Evolutionary conservation across 2,329 filamentous ascomycete species (phyloP), one percentile per base, ranked within the genome.

Genomic region (Fusarium penzigii): DNA sequence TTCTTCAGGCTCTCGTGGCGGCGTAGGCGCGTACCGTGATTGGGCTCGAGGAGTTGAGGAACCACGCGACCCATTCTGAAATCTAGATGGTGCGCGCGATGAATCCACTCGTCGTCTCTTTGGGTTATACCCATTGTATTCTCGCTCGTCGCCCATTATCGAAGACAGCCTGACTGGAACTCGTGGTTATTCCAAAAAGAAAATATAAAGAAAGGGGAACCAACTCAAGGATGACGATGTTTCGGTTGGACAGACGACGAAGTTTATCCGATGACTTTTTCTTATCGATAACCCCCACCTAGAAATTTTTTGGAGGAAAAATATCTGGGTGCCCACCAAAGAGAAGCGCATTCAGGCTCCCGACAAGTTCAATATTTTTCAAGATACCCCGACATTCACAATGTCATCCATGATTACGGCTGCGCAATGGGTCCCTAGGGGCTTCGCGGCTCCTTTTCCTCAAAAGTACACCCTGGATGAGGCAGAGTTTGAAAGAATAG

Each of bases 381-480:
- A 36, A 61, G 60, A 68, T 69, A 66, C 64, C 64, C 62, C 59
- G 62, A 57, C 59, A 63, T 53, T 64, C 56, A 68, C 61, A 46
- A 83, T 82, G 79, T 87, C 87, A 63, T 56, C 51, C 17, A 92
- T 91, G 88, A 90, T 91, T 58, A 90, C 89, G 44, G 84, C 87
- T 17, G 84, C 88, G 17, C 75, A 86, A 46, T 92, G 88, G 88
- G 88, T 91, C 68, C 86, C 87, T 64, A 83, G 88, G 53, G 88
- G 88, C 46, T 89, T 88, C 65, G 87, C 88, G 49, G 88, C 89
- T 43, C 86, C 86, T 44, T 90, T 91, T 63, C 88, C 88, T 14
- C 80, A 81, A 39, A 89, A 89, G 70, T 90, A 90, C 69, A 83
- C 86, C 52, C 84, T 92, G 51, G 84, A 91, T 71, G 88, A 92